Evolutionary conservation across 2,329 filamentous ascomycete genomes (phyloP), one percentile per base, ranked within the genome.

Genomic region (Colletotrichum zoysiae): DNA sequence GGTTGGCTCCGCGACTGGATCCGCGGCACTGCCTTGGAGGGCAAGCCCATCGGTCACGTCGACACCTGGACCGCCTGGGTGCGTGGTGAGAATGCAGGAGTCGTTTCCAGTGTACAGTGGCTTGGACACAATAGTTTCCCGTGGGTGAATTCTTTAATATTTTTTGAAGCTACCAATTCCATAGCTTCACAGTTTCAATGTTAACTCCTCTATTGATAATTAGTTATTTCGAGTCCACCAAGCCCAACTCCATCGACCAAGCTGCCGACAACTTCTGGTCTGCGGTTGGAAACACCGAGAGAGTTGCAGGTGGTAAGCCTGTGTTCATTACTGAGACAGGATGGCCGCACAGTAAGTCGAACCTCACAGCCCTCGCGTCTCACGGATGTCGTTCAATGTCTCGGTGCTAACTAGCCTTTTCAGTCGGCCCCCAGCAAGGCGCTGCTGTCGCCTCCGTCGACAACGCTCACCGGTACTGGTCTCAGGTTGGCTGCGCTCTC

Each of bases 31-130:
- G 61, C 74, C 2, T 75, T 81, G 18, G 74, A 74, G 9, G 79
- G 81, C 48, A 81, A 78, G 51, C 79, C 84, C 18, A 81, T 88
- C 71, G 86, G 86, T 40, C 87, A 89, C 76, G 87, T 89, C 55
- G 88, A 90, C 77, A 89, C 87, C 1, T 88, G 86, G 82, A 86
- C 84, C 18, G 82, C 83, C 14, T 87, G 85, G 86, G 83, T 86
- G 0, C 83, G 88, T 75, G 74, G 76, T 30, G 81, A 81, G 63
- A 89, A 88, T 78, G 65, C 70, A 9, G 55, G 46, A 2, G 69
- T 89, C 33, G 85, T 87, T 72, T 78, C 81, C 23, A 84, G 86
- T 33, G 83, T 83, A 70, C 87, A 89, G 78, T 89, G 85, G 77
- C 77, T 89, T 30, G 87, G 87, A 58, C 84, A 85, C 71, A 86